A percentile compares a stretch with the other conserved stretches of the same genome.
These are phyloP conservation scores for Graphilbum fragrans DNA, from an alignment of 2,329 filamentous ascomycete species.

Conservation along the genomic window DNA sequence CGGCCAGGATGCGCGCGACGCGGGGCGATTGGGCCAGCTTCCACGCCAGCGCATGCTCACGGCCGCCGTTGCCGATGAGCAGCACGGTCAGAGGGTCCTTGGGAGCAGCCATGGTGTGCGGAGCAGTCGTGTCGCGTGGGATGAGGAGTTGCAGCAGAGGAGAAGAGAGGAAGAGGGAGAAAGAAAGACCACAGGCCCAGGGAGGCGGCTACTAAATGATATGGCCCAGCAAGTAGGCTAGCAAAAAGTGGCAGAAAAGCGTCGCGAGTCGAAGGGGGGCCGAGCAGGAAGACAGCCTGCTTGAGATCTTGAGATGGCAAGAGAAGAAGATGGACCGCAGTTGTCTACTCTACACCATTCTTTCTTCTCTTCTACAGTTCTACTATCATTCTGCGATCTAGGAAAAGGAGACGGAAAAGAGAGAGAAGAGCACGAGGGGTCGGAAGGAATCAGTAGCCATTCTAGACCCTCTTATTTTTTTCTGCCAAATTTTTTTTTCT, in stretches of 20 bases:
- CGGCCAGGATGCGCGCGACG: conserved; percentile 62
- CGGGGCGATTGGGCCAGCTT: conserved; percentile 74
- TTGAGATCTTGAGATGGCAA: not conserved
- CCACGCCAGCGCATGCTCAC: conserved; percentile 92
- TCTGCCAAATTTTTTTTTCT: conserved; percentile 2
- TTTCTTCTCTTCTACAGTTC: too few species aligned
- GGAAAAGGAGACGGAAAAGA: too few species aligned
- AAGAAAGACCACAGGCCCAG: not conserved
- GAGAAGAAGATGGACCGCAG: not conserved
- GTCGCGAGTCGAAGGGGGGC: too few species aligned
- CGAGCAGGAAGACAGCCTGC: too few species aligned
- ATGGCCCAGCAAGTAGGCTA: not conserved
- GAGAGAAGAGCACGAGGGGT: too few species aligned
- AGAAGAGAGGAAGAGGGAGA: not conserved
- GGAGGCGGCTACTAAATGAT: not conserved
- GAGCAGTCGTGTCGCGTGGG: conserved; percentile 3
- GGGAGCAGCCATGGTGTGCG: not conserved
- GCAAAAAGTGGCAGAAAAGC: too few species aligned
- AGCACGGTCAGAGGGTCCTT: conserved; percentile 36
- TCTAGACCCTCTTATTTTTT: not conserved
- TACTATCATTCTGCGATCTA: too few species aligned
- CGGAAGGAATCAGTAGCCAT: too few species aligned
- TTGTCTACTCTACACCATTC: too few species aligned
- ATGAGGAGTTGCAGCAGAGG: not conserved
- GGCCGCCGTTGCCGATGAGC: conserved; percentile 84